Evolutionary conservation across 106 monocot genomes (phyloP), one percentile per base, ranked within the genome.

Genomic region (Alisma plantagoaquatica): DNA sequence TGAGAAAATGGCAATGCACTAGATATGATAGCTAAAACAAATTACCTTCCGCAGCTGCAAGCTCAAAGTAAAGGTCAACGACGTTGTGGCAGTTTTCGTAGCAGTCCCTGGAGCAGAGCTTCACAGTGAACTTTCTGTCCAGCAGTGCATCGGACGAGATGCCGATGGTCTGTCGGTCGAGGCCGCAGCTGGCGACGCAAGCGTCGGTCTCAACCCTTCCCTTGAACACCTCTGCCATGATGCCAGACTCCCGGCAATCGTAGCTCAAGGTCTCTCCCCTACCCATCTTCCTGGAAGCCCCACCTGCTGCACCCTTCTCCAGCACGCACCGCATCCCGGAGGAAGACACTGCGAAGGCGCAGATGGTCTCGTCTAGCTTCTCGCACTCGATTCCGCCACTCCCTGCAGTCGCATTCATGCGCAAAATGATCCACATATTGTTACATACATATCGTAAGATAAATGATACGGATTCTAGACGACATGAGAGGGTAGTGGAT

Each of bases 41-140:
- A n/a, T 23, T 61, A 83, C 90, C 83, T 78, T 90, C 83, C 2
- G 68, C 80, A 3, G 79, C 83, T 8, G 90, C 83, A 49, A 90
- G 90, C 28, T 79, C 84, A 69, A 63, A 71, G 80, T 77, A 90
- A 46, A 90, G 83, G 38, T 79, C 80, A 31, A 90, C 29, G 49
- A 90, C 72, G 68, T 90, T 90, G 43, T 83, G 83, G 68, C 90
- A 90, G 41, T 51, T 66, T 18, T 59, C 19, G 55, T 74, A 69
- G 66, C 90, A 90, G 9, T 48, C 35, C 5, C 57, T 29, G 3
- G 83, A 83, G 79, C 90, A 90, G 43, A 90, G 71, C 46, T 70
- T 77, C 15, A 18, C 23, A 16, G 57, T 59, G 59, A 80, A 72
- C 9, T 67, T 23, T 6, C 47, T 53, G 27, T 83, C 90, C 10